phyloP scores from a whole-genome alignment of 495 filamentous ascomycete species.

The Alectoria sarmentosa region DNA sequence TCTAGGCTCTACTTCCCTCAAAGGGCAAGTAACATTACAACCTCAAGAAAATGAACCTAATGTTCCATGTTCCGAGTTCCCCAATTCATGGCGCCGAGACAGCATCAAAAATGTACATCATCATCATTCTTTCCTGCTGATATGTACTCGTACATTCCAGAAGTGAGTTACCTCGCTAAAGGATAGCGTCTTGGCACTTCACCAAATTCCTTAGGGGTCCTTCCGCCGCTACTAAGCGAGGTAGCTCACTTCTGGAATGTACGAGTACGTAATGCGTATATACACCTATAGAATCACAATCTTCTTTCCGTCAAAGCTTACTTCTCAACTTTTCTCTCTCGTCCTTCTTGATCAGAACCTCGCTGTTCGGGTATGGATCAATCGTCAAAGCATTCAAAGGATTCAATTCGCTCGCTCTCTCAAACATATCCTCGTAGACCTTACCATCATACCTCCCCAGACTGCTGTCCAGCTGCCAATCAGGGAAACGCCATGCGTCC shows the following conservation, averaged over 20 bases:
- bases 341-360: conserved; percentile 51
- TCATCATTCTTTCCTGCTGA: not conserved
- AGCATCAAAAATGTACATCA: not conserved
- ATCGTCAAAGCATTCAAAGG: conserved; percentile 58
- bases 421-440: conserved; percentile 64
- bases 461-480: conserved; percentile 62
- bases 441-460: conserved; percentile 58
- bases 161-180: too few species aligned
- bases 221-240: too few species aligned
- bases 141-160: too few species aligned
- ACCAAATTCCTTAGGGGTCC: too few species aligned
- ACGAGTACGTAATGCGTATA: too few species aligned
- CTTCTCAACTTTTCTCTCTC: conserved; percentile 35
- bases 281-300: not conserved
- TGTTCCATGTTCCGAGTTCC: not conserved
- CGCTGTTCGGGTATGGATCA: conserved; percentile 60
- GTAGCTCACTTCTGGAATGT: too few species aligned
- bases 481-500: conserved; percentile 61
- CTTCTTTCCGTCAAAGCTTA: conserved; percentile 34
- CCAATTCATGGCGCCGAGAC: not conserved
- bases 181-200: too few species aligned
- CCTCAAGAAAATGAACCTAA: too few species aligned
- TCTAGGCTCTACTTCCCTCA: not conserved
- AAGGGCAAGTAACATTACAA: not conserved
- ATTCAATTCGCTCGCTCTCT: conserved; percentile 57